Conservation (phyloP, 495 filamentous ascomycete species). For the Penicillium ucsense region DNA sequence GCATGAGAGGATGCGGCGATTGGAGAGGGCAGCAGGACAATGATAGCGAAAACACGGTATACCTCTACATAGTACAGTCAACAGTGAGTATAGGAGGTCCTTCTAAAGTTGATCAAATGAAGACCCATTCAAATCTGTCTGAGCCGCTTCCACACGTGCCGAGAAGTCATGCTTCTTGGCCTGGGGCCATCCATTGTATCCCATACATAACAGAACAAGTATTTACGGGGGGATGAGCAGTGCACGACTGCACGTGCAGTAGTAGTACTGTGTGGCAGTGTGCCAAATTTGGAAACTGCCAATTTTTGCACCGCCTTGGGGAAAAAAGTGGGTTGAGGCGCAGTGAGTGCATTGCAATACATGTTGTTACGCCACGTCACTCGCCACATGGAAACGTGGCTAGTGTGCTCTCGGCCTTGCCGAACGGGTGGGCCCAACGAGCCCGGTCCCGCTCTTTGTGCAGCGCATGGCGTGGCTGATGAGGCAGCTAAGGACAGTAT, state of each 20-base stretch:
- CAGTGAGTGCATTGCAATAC: no score
- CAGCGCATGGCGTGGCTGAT: no score
- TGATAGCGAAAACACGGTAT: no score
- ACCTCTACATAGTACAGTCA: neutral
- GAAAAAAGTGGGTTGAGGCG: no score
- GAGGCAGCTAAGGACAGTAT: no score
- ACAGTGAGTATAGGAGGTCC: neutral
- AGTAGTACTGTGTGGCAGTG: neutral
- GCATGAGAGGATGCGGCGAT: no score
- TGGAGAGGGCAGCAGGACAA: no score
- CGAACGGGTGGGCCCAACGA: neutral
- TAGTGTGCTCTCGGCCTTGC: neutral
- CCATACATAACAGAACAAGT: no score
- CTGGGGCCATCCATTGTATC: no score
- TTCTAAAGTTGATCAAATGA: neutral
- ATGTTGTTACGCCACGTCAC: conserved; percentile 8
- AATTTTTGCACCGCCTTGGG: conserved; percentile 1
- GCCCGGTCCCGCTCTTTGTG: no score
- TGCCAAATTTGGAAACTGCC: conserved; percentile 8
- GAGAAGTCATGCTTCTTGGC: neutral
- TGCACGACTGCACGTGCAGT: no score
- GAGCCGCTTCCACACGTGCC: neutral
- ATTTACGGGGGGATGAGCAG: no score
- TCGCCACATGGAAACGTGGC: conserved; percentile 7
- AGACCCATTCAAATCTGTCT: neutral